These are phyloP conservation scores for Cystoderma amianthinum DNA, from an alignment of 768 basidiomycete genomes.

Conservation along the genomic window DNA sequence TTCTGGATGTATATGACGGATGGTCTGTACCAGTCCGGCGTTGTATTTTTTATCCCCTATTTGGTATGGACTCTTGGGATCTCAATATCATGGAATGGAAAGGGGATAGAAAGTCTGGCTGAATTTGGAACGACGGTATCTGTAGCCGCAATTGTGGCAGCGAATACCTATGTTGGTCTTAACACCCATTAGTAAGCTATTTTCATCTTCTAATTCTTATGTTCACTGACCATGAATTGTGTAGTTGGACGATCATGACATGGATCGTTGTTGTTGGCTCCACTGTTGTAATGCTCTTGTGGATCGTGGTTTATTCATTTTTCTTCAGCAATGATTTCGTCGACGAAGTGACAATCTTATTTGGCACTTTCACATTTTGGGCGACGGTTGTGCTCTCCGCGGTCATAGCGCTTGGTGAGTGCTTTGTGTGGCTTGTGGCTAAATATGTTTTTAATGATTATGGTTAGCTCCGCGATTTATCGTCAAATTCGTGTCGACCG, in stretches of 20 bases:
- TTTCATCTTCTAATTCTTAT: constrained; percentile 5
- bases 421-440: constrained; percentile 3
- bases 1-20: constrained; percentile 97
- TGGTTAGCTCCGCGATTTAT: constrained; percentile 75
- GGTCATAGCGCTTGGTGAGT: constrained; percentile 63
- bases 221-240: no score
- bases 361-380: constrained; percentile 82
- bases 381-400: constrained; percentile 64
- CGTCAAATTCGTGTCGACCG: constrained; percentile 60
- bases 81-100: constrained; percentile 72
- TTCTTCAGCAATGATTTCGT: constrained; percentile 68
- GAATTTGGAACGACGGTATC: constrained; percentile 93
- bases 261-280: constrained; percentile 81
- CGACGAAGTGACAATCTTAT: constrained; percentile 67
- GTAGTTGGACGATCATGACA: constrained; percentile 77
- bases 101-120: constrained; percentile 67
- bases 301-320: constrained; percentile 86
- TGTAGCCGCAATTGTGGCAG: constrained; percentile 80
- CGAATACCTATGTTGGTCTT: constrained; percentile 86
- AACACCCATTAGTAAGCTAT: constrained; percentile 81
- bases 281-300: constrained; percentile 74
- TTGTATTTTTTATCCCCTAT: constrained; percentile 85
- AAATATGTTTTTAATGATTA: neutral
- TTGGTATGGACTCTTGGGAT: constrained; percentile 60
- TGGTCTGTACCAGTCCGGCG: constrained; percentile 86